Base-by-base conservation (phyloP, 352 stramenopile genomes). In the Salisapilia sapeloensis region DNA sequence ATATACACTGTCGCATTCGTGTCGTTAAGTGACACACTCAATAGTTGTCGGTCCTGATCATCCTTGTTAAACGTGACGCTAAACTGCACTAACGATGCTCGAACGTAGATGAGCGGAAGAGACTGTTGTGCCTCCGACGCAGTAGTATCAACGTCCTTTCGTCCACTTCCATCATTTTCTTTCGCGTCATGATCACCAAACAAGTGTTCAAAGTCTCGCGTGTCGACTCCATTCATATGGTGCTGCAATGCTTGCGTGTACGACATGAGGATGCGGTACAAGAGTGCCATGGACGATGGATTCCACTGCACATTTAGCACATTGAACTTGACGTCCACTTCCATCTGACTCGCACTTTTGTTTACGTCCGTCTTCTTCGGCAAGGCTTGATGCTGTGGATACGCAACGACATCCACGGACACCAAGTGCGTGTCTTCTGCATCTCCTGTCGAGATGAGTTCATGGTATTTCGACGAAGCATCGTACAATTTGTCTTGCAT, bases 11-110 rank as follows among this genome's bases (percentile, higher is more conserved):
- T 53, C 1, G 65, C 50, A n/a, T n/a, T n/a, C n/a, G n/a, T n/a
- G 37, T 83, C 51, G 19, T 57, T 64, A 33, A 84, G 59, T 5
- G 67, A 50, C 2, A 86, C 29, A 17, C 59, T 52, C 18, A 80
- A 57, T 3, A 89, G 45, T 26, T 77, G 69, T 14, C 74, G 70
- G 26, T 78, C 45, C 1, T 69, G 27, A 29, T 81, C 48, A 18
- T 89, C 70, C 43, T 89, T 89, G 42, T 89, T 89, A 34, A 89
- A 79, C 10, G 74, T 79, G 23, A 89, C 47, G 32, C 60, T 76
- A 27, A 89, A 61, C 27, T 84, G 53, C 4, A 83, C 65, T 4
- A 89, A 36, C 10, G 74, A 83, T 6, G 66, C 63, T 15, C 60
- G 51, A 24, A 81, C 29, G 12, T 75, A 20, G 4, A 70, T 33